Evolutionary conservation across 768 basidiomycete species (phyloP).

Genomic region (Auriscalpium vulgare): DNA sequence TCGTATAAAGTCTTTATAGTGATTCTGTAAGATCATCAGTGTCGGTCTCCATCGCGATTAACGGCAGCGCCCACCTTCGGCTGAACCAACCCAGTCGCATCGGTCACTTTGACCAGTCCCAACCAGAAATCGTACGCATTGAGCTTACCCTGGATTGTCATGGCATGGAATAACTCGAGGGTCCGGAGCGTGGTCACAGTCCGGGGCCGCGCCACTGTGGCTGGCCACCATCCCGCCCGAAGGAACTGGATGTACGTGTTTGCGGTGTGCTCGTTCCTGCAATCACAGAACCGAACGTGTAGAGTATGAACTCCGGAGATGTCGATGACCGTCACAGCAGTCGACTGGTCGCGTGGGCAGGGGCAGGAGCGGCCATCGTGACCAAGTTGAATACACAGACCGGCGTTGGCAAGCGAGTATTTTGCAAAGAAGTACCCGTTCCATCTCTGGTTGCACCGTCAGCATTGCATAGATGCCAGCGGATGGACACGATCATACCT

Average conservation of each 20-base stretch:
- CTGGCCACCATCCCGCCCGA: not conserved
- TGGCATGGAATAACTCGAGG: not conserved
- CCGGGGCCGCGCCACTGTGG: not conserved
- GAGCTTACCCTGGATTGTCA: slow-evolving; percentile 2
- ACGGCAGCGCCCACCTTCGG: not conserved
- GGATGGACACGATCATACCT: not conserved
- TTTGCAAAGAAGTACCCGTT: not conserved
- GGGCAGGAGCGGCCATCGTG: not conserved
- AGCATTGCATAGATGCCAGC: not conserved
- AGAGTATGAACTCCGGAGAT: not conserved
- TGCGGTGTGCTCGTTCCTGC: not conserved
- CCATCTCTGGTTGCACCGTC: not conserved
- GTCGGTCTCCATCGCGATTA: too few relatives aligned
- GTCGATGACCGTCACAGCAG: not conserved
- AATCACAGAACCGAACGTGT: not conserved
- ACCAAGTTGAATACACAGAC: not conserved
- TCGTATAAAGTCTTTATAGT: not conserved
- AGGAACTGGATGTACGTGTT: not conserved
- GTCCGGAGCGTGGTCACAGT: not conserved
- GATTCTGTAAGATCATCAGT: slow-evolving; percentile 7
- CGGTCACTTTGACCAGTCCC: not conserved
- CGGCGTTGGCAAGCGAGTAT: not conserved
- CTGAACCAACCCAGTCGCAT: not conserved
- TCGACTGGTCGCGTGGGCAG: not conserved
- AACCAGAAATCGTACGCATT: slow-evolving; percentile 1